These are phyloP conservation scores for Boletus patriciae DNA, from an alignment of 768 basidiomycete genomes.

Conservation along the genomic window DNA sequence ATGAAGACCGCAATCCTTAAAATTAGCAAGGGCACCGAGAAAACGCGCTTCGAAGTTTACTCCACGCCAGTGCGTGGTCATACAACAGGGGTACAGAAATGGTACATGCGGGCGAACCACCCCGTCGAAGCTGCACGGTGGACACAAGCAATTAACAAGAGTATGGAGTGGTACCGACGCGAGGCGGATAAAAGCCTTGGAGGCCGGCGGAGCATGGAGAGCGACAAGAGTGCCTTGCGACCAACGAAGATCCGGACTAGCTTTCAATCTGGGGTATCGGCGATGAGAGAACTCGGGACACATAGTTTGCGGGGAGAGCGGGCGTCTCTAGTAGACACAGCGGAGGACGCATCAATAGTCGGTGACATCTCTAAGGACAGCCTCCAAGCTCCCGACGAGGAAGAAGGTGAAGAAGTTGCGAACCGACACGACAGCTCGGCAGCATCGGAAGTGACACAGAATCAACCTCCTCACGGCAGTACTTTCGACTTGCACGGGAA, in stretches of 20 bases:
- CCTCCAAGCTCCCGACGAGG: slow-evolving; percentile 30
- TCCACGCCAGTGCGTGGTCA: slow-evolving; percentile 53
- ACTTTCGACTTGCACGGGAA: slow-evolving; percentile 70
- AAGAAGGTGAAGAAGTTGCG: slow-evolving; percentile 31
- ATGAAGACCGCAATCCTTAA: slow-evolving; percentile 78
- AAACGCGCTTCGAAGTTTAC: slow-evolving; percentile 81
- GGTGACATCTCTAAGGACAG: slow-evolving; percentile 17
- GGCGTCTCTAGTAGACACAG: slow-evolving; percentile 23
- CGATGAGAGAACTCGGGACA: slow-evolving; percentile 25
- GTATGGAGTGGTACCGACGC: slow-evolving; percentile 69
- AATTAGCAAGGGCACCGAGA: slow-evolving; percentile 48
- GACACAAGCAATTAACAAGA: slow-evolving; percentile 71
- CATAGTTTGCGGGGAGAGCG: slow-evolving; percentile 26
- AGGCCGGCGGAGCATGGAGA: slow-evolving; percentile 46
- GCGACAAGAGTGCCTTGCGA: slow-evolving; percentile 43
- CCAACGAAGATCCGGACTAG: slow-evolving; percentile 32
- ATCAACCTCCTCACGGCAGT: slow-evolving; percentile 54
- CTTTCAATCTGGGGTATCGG: slow-evolving; percentile 31
- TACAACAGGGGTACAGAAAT: slow-evolving; percentile 55
- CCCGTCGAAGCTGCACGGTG: slow-evolving; percentile 88
- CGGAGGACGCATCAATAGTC: slow-evolving; percentile 10
- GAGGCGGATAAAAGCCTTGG: slow-evolving; percentile 33
- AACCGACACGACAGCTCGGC: slow-evolving; percentile 48
- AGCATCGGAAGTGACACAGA: slow-evolving; percentile 40
- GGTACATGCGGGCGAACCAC: slow-evolving; percentile 84